A percentile compares a stretch with the other conserved stretches of the same genome.
phyloP scores from a whole-genome alignment of 2,329 filamentous ascomycete genomes.

The Dothiorella sarmentorum region DNA sequence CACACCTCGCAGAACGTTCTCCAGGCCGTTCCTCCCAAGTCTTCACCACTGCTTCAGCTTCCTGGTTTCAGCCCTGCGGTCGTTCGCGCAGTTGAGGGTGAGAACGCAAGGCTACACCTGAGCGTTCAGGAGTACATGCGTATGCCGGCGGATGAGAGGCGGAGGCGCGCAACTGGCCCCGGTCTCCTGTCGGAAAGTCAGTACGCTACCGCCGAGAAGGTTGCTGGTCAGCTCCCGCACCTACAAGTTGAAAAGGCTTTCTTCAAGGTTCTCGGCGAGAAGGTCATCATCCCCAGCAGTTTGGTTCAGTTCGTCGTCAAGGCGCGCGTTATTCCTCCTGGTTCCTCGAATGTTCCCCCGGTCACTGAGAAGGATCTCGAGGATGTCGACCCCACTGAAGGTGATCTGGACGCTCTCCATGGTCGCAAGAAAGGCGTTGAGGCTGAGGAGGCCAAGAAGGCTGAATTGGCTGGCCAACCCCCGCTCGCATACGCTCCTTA shows the following conservation, averaged over 20 bases:
- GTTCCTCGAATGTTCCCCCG: slow-evolving; percentile 68
- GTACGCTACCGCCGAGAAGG: slow-evolving; percentile 69
- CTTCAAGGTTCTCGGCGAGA: slow-evolving; percentile 97
- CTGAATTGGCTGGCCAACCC: slow-evolving; percentile 56
- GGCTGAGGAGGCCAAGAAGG: slow-evolving; percentile 57
- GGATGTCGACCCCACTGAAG: slow-evolving; percentile 89
- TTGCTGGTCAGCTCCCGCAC: slow-evolving; percentile 80
- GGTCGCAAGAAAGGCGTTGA: slow-evolving; percentile 56
- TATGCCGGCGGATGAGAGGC: slow-evolving; percentile 70
- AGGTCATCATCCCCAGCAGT: slow-evolving; percentile 84
- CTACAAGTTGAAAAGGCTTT: slow-evolving; percentile 87
- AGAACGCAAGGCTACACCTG: slow-evolving; percentile 60
- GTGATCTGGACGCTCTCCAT: slow-evolving; percentile 80
- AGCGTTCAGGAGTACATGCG: slow-evolving; percentile 87
- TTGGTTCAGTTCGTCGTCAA: slow-evolving; percentile 94
- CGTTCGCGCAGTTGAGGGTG: slow-evolving; percentile 65
- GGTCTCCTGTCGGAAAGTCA: slow-evolving; percentile 70
- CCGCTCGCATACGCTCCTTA: slow-evolving; percentile 89
- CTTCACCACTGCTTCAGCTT: slow-evolving; percentile 86
- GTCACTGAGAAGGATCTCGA: slow-evolving; percentile 78
- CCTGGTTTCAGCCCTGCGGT: slow-evolving; percentile 73
- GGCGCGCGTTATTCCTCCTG: slow-evolving; percentile 87
- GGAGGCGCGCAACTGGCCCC: slow-evolving; percentile 65
- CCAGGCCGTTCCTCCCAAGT: slow-evolving; percentile 79
- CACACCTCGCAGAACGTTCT: slow-evolving; percentile 80